Conservation (phyloP, 148 eudicot genomes). For the Silene uniflora region DNA sequence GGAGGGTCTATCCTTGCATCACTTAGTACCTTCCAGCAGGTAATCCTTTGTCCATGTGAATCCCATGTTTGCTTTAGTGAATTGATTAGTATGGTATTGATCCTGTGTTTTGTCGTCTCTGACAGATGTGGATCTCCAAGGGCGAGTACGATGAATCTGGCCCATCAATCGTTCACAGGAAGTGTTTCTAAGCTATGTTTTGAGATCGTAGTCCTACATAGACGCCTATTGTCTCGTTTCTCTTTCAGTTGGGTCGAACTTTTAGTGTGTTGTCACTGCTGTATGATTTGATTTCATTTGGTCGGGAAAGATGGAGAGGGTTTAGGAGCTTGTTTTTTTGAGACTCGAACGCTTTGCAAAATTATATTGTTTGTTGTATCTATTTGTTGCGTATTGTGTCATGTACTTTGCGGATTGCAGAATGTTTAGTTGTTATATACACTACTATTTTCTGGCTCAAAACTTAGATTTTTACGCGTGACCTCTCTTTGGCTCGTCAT, state of each 20-base stretch:
- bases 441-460: not conserved
- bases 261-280: not conserved
- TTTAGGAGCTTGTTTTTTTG: too few relatives aligned
- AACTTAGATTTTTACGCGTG: not conserved
- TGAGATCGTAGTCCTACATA: not conserved
- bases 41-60: not conserved
- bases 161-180: slow-evolving; percentile 42
- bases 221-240: not conserved
- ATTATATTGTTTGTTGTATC: too few relatives aligned
- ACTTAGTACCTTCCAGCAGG: slow-evolving; percentile 36
- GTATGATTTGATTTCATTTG: too few relatives aligned
- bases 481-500: not conserved
- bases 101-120: not conserved
- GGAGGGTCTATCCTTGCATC: slow-evolving; percentile 40
- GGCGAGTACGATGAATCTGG: slow-evolving; percentile 40
- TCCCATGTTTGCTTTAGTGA: not conserved
- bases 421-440: not conserved
- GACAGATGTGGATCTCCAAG: slow-evolving; percentile 41
- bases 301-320: too few relatives aligned
- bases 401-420: not conserved
- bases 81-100: not conserved
- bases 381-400: not conserved
- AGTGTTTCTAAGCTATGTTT: slow-evolving; percentile 27
- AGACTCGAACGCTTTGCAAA: too few relatives aligned
- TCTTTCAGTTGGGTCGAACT: not conserved